Conservation (phyloP, 345 rosid genomes). For the Rhodamnia rubescens region DNA sequence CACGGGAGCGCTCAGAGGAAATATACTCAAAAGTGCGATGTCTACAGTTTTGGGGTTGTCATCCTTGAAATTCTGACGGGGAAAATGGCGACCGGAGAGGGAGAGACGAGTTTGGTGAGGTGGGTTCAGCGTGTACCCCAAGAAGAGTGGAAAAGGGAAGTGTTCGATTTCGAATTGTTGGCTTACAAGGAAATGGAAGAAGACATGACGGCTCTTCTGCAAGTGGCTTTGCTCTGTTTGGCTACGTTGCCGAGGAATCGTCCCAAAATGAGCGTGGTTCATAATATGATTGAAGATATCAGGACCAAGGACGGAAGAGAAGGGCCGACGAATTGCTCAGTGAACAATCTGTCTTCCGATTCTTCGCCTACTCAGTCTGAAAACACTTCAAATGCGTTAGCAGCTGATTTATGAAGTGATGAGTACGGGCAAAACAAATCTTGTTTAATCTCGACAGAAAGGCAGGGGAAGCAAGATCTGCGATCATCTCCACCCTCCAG, state of each 20-base stretch:
- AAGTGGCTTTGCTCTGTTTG: slow-evolving; percentile 31
- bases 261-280: slow-evolving; percentile 29
- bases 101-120: slow-evolving; percentile 20
- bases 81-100: slow-evolving; percentile 21
- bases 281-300: slow-evolving; percentile 24
- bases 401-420: not conserved
- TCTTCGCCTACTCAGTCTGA: slow-evolving; percentile 27
- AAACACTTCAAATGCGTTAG: not conserved
- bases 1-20: not conserved
- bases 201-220: slow-evolving; percentile 27
- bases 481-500: not conserved
- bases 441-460: not conserved
- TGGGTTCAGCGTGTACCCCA: slow-evolving; percentile 21
- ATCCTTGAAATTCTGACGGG: slow-evolving; percentile 30
- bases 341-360: slow-evolving; percentile 19
- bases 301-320: slow-evolving; percentile 9
- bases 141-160: slow-evolving; percentile 20
- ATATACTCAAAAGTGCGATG: slow-evolving; percentile 24
- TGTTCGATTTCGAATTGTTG: slow-evolving; percentile 29
- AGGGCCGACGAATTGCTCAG: slow-evolving; percentile 3
- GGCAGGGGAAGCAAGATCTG: not conserved
- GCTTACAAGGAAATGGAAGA: slow-evolving; percentile 20
- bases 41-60: slow-evolving; percentile 29
- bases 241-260: slow-evolving; percentile 25
- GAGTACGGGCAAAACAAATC: not conserved